Evolutionary conservation across 306 rosid species (phyloP).

Genomic region (Arachis hypogaea): DNA sequence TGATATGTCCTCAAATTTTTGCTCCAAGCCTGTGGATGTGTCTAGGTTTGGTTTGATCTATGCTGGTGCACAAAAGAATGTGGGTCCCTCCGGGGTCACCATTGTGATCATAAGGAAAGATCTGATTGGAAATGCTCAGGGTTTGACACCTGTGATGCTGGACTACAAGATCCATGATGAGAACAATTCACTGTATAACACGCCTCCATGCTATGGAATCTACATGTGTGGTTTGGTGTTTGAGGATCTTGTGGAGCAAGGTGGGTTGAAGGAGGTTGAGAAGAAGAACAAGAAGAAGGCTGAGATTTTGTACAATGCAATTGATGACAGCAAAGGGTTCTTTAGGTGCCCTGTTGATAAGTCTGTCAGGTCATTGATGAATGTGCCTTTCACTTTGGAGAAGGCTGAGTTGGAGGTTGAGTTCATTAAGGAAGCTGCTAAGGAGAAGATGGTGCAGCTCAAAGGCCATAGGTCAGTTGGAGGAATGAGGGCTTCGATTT

Average conservation of each 20-base stretch:
- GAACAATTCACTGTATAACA: constrained; percentile 82
- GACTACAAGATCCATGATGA: constrained; percentile 89
- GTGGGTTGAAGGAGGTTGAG: constrained; percentile 89
- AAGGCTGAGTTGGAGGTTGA: constrained; percentile 82
- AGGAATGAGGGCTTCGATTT: constrained; percentile 95
- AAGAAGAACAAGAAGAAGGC: constrained; percentile 85
- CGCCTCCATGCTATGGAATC: constrained; percentile 90
- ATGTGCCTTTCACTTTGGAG: constrained; percentile 93
- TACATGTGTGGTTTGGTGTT: constrained; percentile 96
- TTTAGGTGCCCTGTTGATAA: constrained; percentile 83
- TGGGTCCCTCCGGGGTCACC: constrained; percentile 97
- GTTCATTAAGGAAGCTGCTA: constrained; percentile 90
- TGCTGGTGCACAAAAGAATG: constrained; percentile 97
- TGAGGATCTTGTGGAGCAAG: constrained; percentile 85
- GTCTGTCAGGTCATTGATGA: constrained; percentile 92
- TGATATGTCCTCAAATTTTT: constrained; percentile 96
- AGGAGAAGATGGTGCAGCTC: constrained; percentile 91
- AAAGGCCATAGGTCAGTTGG: constrained; percentile 98
- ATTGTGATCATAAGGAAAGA: constrained; percentile 81
- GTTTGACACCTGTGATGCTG: constrained; percentile 82
- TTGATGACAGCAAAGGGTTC: constrained; percentile 83
- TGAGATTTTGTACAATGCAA: constrained; percentile 65
- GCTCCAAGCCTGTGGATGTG: constrained; percentile 91
- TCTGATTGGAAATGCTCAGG: constrained; percentile 80
- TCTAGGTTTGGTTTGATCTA: constrained; percentile 82